phyloP scores from a whole-genome alignment of 2,329 filamentous ascomycete genomes.

The Aspergillus sp. region DNA sequence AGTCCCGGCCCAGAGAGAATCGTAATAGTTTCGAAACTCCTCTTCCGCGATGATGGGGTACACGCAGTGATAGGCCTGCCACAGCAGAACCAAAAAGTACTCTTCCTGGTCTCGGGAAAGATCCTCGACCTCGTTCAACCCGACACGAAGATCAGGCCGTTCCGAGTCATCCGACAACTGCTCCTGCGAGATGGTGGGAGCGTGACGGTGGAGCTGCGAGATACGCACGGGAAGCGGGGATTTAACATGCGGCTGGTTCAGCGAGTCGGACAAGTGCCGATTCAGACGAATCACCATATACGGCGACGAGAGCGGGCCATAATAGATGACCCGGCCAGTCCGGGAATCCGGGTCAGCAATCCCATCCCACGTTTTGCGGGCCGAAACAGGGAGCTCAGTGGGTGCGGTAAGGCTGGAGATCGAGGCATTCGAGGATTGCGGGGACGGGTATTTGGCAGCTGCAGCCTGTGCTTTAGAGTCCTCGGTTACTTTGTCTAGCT shows the following conservation, averaged over 20 bases:
- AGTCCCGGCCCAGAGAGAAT: slow-evolving; percentile 36
- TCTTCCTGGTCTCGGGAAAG: slow-evolving; percentile 42
- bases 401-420: too few species aligned
- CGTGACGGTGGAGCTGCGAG: slow-evolving; percentile 11
- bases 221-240: slow-evolving; percentile 27
- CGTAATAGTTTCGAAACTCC: slow-evolving; percentile 42
- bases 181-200: slow-evolving; percentile 7
- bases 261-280: slow-evolving; percentile 27
- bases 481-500: slow-evolving; percentile 23
- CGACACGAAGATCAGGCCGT: not conserved
- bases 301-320: slow-evolving; percentile 42
- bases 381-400: slow-evolving; percentile 1
- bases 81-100: slow-evolving; percentile 45
- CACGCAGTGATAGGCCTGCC: slow-evolving; percentile 43
- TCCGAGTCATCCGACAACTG: slow-evolving; percentile 8
- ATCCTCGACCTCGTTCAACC: slow-evolving; percentile 15
- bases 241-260: slow-evolving; percentile 28
- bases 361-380: slow-evolving; percentile 32
- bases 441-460: too few species aligned
- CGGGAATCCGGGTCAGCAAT: slow-evolving; percentile 26
- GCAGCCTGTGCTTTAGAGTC: not conserved
- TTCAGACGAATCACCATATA: slow-evolving; percentile 44
- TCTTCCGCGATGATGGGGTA: slow-evolving; percentile 42
- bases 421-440: too few species aligned
- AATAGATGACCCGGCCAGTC: slow-evolving; percentile 31